Evolutionary conservation across 345 rosid genomes (phyloP), one percentile per base, ranked within the genome.

Genomic region (Chamaenerion angustifolium): DNA sequence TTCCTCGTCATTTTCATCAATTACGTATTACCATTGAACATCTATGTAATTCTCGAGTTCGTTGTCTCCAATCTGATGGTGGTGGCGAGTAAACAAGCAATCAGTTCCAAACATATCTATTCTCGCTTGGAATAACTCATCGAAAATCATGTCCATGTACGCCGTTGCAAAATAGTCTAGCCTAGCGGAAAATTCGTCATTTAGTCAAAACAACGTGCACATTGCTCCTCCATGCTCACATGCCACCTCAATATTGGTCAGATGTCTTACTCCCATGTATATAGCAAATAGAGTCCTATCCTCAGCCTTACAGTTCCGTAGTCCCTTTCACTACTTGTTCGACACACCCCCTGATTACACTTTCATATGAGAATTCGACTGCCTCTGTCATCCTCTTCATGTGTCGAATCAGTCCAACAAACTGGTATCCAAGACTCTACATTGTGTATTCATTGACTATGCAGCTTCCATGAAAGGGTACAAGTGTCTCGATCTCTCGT

Each of bases 291-390:
- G 31, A 1, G 37, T 16, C 7, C 63, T 43, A 3, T 42, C 50
- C 12, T 27, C 18, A 4, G 42, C 23, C 10, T 42, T 58, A 10
- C 6, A 49, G 6, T 16, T 15, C 8, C 14, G 10, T 37, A 49
- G 49, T 2, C 63, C 50, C 4, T 51, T 23, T 16, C 40, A 42
- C 11, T 16, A 12, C 3, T 35, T 58, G 5, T 58, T 42, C 42
- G 48, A 16, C n/a, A 12, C 46, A 10, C 7, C 41, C 6, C 51
- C 3, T 0, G 35, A 51, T 31, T 16, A 31, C 17, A 4, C 8
- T 15, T 41, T 6, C n/a, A 12, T 44, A 10, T 0, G 25, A 4
- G 27, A 4, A 0, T 31, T 51, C 27, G 51, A 35, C 4, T 51
- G 14, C 15, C 4, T 13, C 1, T 11, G 14, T 5, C 45, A 17